Evolutionary conservation across 495 filamentous ascomycete genomes (phyloP).

Genomic region (Rhizodiscina lignyota): DNA sequence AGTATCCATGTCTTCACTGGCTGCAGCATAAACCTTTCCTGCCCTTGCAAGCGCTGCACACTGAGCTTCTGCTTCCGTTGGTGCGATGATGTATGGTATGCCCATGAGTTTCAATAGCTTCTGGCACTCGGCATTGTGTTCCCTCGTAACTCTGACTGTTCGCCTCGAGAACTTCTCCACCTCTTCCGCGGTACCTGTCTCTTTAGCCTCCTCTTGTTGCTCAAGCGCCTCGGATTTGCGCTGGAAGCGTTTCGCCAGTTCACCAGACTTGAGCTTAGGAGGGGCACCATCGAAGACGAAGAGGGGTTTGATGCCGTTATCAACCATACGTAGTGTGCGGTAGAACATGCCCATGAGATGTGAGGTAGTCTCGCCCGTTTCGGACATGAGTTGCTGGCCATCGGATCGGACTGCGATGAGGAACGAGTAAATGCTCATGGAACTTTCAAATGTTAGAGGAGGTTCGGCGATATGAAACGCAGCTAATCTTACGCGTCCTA

Average conservation of each 20-base stretch:
- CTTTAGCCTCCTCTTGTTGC: conserved; percentile 84
- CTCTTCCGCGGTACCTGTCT: conserved; percentile 91
- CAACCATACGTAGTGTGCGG: conserved; percentile 91
- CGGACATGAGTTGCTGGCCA: conserved; percentile 87
- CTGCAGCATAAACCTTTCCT: conserved; percentile 91
- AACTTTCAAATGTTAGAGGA: conserved; percentile 34
- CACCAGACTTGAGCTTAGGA: conserved; percentile 91
- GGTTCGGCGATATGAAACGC: conserved; percentile 3
- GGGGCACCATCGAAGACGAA: conserved; percentile 97
- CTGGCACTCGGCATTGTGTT: conserved; percentile 93
- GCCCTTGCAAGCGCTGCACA: conserved; percentile 81
- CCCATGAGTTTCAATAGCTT: conserved; percentile 84
- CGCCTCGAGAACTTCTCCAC: conserved; percentile 94
- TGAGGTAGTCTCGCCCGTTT: conserved; percentile 87
- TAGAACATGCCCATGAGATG: conserved; percentile 99
- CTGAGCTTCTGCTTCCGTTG: conserved; percentile 93
- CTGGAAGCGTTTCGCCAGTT: conserved; percentile 83
- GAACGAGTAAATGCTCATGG: conserved; percentile 99
- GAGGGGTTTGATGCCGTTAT: conserved; percentile 95
- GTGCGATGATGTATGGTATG: conserved; percentile 84
- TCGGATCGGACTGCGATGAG: conserved; percentile 92
- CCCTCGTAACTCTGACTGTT: conserved; percentile 85
- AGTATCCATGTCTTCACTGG: conserved; percentile 98
- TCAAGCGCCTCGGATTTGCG: conserved; percentile 80
- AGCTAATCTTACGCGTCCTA: conserved; percentile 67